Percentiles rank a stretch among this genome's conserved stretches.
phyloP scores from a whole-genome alignment of 2,329 filamentous ascomycete genomes.

The Hypoxylon sp. region DNA sequence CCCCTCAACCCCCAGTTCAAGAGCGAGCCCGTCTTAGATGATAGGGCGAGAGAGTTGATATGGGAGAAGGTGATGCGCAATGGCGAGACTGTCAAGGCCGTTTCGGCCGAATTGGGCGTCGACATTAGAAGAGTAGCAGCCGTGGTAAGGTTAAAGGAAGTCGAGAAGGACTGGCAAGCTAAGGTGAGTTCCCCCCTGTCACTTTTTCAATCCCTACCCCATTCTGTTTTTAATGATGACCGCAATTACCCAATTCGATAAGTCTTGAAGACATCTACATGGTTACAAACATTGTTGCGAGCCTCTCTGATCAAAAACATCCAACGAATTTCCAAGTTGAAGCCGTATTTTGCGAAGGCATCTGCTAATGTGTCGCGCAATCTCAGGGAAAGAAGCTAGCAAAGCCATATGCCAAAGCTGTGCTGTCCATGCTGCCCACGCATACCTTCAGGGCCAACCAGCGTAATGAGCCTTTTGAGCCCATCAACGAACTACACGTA shows the following conservation, averaged over 20 bases:
- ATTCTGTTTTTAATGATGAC: slow-evolving; percentile 60
- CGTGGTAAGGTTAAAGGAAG: slow-evolving; percentile 83
- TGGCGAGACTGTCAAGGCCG: slow-evolving; percentile 75
- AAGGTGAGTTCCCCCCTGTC: slow-evolving; percentile 69
- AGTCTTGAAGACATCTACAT: slow-evolving; percentile 98
- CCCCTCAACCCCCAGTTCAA: slow-evolving; percentile 76
- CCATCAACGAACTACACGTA: slow-evolving; percentile 71
- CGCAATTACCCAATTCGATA: slow-evolving; percentile 82
- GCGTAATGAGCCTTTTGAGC: slow-evolving; percentile 62
- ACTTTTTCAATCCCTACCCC: neutral
- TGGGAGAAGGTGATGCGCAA: slow-evolving; percentile 72
- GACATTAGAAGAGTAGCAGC: slow-evolving; percentile 87
- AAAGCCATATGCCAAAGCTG: slow-evolving; percentile 76
- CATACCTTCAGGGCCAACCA: slow-evolving; percentile 64
- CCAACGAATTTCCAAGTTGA: slow-evolving; percentile 17
- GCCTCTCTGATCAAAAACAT: slow-evolving; percentile 70
- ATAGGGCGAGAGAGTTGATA: slow-evolving; percentile 76
- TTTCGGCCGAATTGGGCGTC: slow-evolving; percentile 79
- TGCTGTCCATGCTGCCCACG: slow-evolving; percentile 81
- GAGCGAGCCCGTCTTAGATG: slow-evolving; percentile 77
- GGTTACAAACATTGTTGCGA: slow-evolving; percentile 84
- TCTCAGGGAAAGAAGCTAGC: slow-evolving; percentile 79
- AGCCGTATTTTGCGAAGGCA: slow-evolving; percentile 19
- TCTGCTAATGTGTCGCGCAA: slow-evolving; percentile 35
- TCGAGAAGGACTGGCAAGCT: slow-evolving; percentile 79